phyloP scores from a whole-genome alignment of 495 filamentous ascomycete species.

The Aspergillus mulundensis region DNA sequence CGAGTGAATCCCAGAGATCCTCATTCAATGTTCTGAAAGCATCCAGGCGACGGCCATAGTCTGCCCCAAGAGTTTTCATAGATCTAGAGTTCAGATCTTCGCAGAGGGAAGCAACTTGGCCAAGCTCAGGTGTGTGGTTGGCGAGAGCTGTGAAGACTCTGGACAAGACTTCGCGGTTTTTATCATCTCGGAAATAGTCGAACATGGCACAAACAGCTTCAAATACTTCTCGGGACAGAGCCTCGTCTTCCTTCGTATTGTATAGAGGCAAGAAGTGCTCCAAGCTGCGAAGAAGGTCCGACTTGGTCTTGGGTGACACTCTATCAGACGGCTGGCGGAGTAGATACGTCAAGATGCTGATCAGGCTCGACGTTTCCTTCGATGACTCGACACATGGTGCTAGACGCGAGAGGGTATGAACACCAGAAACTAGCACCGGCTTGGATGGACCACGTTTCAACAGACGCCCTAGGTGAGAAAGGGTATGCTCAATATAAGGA shows the following conservation, averaged over 20 bases:
- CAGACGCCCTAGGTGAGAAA: slow-evolving; percentile 62
- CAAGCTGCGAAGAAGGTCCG: slow-evolving; percentile 67
- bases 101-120: slow-evolving; percentile 67
- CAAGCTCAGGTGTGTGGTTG: slow-evolving; percentile 52
- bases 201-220: slow-evolving; percentile 71
- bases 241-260: slow-evolving; percentile 44
- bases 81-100: slow-evolving; percentile 75
- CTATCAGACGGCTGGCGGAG: slow-evolving; percentile 76
- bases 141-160: slow-evolving; percentile 68
- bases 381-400: slow-evolving; percentile 71
- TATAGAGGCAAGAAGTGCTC: slow-evolving; percentile 69
- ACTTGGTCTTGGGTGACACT: slow-evolving; percentile 80
- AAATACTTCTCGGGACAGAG: slow-evolving; percentile 48
- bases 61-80: slow-evolving; percentile 64
- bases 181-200: slow-evolving; percentile 77
- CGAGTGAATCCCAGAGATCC: slow-evolving; percentile 47
- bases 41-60: slow-evolving; percentile 74
- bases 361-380: slow-evolving; percentile 62
- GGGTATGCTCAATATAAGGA: slow-evolving; percentile 63
- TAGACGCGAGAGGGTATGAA: slow-evolving; percentile 70
- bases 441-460: slow-evolving; percentile 67
- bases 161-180: slow-evolving; percentile 66
- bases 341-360: slow-evolving; percentile 73
- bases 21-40: slow-evolving; percentile 75
- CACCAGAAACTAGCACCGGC: slow-evolving; percentile 70